These are phyloP conservation scores for Poteriospumella lacustris DNA, from an alignment of 108 stramenopile genomes.

Conservation along the genomic window DNA sequence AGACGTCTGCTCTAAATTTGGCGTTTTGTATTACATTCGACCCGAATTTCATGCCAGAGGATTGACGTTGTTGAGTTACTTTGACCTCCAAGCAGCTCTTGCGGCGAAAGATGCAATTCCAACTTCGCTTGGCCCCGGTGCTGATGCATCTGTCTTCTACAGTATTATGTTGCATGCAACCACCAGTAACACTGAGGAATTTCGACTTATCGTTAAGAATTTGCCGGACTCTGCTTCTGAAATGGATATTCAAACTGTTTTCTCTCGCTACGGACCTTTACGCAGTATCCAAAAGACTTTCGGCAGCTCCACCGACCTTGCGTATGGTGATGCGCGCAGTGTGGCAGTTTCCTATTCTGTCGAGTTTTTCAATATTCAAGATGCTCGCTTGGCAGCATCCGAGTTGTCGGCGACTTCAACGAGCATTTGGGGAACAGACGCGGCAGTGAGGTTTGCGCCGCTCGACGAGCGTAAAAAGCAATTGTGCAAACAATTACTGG, in stretches of 20 bases:
- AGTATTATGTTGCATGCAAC: slow-evolving; percentile 26
- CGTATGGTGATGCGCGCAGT: not conserved
- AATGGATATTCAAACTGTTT: not conserved
- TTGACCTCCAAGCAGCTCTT: slow-evolving; percentile 18
- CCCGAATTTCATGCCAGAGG: slow-evolving; percentile 23
- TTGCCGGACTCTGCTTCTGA: not conserved
- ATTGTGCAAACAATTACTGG: not conserved
- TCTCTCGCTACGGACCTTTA: slow-evolving; percentile 20
- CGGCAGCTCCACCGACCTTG: not conserved
- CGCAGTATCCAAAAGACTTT: slow-evolving; percentile 12
- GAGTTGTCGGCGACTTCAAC: slow-evolving; percentile 1
- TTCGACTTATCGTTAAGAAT: slow-evolving; percentile 4
- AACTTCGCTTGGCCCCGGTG: not conserved
- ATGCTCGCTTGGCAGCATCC: slow-evolving; percentile 14
- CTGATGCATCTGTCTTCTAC: slow-evolving; percentile 1
- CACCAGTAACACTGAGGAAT: slow-evolving; percentile 2
- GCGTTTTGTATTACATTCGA: slow-evolving; percentile 20
- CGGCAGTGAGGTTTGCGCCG: slow-evolving; percentile 3
- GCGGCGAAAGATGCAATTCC: not conserved
- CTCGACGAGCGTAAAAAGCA: not conserved
- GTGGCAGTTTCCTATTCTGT: not conserved
- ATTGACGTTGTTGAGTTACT: slow-evolving; percentile 22
- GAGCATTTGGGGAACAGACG: not conserved
- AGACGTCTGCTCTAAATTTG: slow-evolving; percentile 17
- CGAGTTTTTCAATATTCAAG: slow-evolving; percentile 29